These are phyloP conservation scores for Albatrellus sp. DNA, from an alignment of 1,284 basidiomycete genomes.

Conservation along the genomic window DNA sequence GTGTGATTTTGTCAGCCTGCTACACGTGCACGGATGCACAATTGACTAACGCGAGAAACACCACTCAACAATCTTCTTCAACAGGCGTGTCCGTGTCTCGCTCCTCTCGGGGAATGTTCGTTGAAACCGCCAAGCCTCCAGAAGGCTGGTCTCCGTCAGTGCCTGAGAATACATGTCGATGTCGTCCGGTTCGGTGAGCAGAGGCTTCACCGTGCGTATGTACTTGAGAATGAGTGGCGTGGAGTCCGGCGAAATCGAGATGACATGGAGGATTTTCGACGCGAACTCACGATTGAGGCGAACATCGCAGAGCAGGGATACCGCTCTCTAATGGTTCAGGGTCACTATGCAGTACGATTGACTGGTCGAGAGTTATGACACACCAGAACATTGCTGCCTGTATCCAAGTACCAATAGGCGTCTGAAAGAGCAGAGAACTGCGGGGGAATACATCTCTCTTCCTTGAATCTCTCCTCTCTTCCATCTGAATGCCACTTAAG, in stretches of 20 bases:
- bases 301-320: constrained; percentile 59
- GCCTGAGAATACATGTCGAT: constrained; percentile 56
- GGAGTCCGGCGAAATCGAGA: constrained; percentile 39
- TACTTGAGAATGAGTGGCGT: constrained; percentile 50
- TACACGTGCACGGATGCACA: neutral
- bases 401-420: constrained; percentile 72
- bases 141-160: constrained; percentile 46
- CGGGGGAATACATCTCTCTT: constrained; percentile 49
- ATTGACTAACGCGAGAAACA: constrained; percentile 49
- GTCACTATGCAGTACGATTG: neutral
- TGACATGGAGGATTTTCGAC: constrained; percentile 60
- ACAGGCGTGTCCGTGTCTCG: constrained; percentile 36
- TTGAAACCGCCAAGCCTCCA: constrained; percentile 64
- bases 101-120: constrained; percentile 49
- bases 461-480: constrained; percentile 40
- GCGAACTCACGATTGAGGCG: constrained; percentile 62
- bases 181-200: constrained; percentile 51
- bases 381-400: constrained; percentile 48
- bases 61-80: constrained; percentile 54
- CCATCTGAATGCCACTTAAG: constrained; percentile 64
- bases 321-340: constrained; percentile 35
- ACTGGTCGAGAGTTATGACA: constrained; percentile 17
- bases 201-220: constrained; percentile 56
- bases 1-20: neutral
- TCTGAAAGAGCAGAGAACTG: constrained; percentile 62